These are phyloP conservation scores for Globisporangium okanoganense DNA, from an alignment of 352 stramenopile species.

Conservation along the genomic window DNA sequence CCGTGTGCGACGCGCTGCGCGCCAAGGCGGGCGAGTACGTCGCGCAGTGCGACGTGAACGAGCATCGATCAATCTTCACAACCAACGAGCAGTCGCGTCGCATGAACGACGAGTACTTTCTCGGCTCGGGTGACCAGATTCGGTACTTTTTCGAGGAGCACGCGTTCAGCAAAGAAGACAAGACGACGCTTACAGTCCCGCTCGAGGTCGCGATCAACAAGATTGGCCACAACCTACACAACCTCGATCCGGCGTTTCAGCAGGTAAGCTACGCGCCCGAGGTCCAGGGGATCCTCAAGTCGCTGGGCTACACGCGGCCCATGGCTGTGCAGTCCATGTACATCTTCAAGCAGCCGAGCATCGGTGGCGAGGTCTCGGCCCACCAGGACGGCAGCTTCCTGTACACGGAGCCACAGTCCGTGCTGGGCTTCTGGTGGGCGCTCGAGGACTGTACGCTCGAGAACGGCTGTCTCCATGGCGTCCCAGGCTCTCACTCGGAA, in stretches of 20 bases:
- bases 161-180: constrained; percentile 44
- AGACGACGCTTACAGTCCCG: constrained; percentile 67
- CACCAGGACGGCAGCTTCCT: constrained; percentile 97
- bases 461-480: constrained; percentile 94
- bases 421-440: constrained; percentile 94
- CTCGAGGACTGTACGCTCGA: constrained; percentile 93
- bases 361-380: constrained; percentile 91
- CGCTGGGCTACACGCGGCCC: constrained; percentile 86
- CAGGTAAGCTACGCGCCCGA: constrained; percentile 77
- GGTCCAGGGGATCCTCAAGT: constrained; percentile 70
- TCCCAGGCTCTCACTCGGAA: constrained; percentile 88
- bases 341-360: constrained; percentile 95
- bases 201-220: constrained; percentile 91
- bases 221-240: constrained; percentile 95
- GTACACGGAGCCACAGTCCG: constrained; percentile 94
- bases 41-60: constrained; percentile 49
- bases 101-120: constrained; percentile 92
- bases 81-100: constrained; percentile 77
- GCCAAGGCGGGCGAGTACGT: constrained; percentile 49
- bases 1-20: constrained; percentile 53
- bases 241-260: constrained; percentile 82
- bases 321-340: constrained; percentile 96
- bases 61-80: constrained; percentile 79
- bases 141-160: constrained; percentile 94
- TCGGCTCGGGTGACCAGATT: constrained; percentile 89